Evolutionary conservation across 2,329 filamentous ascomycete genomes (phyloP).

Genomic region (Aspergillus transmontanensis): DNA sequence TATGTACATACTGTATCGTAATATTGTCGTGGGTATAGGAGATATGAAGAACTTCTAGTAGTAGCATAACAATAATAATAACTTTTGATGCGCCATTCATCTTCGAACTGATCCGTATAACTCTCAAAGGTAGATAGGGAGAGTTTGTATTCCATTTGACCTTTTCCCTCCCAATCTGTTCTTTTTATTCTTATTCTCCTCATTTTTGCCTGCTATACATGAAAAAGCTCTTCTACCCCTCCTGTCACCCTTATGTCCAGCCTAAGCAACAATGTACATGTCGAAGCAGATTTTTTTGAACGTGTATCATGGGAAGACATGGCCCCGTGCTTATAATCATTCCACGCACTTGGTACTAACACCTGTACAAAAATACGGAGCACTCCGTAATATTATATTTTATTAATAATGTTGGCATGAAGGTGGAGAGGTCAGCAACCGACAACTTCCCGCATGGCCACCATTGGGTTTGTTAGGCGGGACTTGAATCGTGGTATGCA

Average conservation of each 20-base stretch:
- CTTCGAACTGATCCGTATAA: neutral
- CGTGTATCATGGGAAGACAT: neutral
- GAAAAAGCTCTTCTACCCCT: neutral
- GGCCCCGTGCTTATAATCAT: neutral
- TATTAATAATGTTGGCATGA: neutral
- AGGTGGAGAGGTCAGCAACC: neutral
- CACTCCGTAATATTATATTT: neutral
- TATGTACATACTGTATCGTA: neutral
- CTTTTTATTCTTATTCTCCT: neutral
- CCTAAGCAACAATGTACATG: neutral
- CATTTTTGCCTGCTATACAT: neutral
- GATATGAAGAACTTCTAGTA: neutral
- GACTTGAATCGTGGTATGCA: neutral
- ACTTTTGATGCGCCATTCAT: neutral
- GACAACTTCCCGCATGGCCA: neutral
- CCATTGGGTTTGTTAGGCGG: neutral
- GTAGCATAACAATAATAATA: too few species aligned
- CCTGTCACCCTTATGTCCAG: neutral
- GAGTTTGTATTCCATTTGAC: neutral
- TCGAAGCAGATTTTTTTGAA: neutral
- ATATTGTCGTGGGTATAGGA: neutral
- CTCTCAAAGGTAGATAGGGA: neutral
- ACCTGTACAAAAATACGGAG: neutral
- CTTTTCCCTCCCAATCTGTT: neutral
- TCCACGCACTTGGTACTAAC: neutral